Percentiles rank a stretch among this genome's conserved stretches.
Evolutionary conservation across 2,329 filamentous ascomycete species (phyloP).

Genomic region (Verticillium klebahnii): DNA sequence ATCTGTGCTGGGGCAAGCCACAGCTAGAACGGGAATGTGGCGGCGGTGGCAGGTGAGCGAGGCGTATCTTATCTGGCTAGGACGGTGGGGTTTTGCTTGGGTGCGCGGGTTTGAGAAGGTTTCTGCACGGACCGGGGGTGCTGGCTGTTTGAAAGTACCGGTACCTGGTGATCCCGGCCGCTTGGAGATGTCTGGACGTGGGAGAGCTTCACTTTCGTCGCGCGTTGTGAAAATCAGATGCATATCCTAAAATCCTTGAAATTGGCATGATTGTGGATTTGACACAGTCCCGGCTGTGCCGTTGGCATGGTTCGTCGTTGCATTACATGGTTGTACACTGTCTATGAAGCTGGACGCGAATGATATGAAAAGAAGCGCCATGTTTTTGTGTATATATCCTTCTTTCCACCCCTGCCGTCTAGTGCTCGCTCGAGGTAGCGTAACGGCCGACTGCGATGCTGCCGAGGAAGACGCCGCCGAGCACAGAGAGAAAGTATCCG

Average conservation of each 20-base stretch:
- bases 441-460: conserved; percentile 77
- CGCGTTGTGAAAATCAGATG: neutral
- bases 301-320: too few relatives aligned
- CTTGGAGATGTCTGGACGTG: neutral
- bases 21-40: too few relatives aligned
- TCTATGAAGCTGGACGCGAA: neutral
- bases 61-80: too few relatives aligned
- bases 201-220: neutral
- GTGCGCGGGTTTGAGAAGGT: conserved; percentile 50
- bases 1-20: too few relatives aligned
- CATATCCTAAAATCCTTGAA: neutral
- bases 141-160: conserved; percentile 22
- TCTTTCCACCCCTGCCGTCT: conserved; percentile 2
- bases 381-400: neutral
- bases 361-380: neutral
- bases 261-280: too few relatives aligned
- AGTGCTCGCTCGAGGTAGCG: conserved; percentile 45
- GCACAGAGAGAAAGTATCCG: conserved; percentile 77
- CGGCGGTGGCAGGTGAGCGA: too few relatives aligned
- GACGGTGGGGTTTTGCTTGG: conserved; percentile 1
- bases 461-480: conserved; percentile 78
- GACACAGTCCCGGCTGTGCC: too few relatives aligned
- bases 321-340: too few relatives aligned
- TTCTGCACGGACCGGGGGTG: conserved; percentile 25
- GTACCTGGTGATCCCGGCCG: conserved; percentile 19